A percentile compares a stretch with the other conserved stretches of the same genome.
Evolutionary conservation across 2,329 filamentous ascomycete species (phyloP).

Genomic region (Diaporthe citriasiana): DNA sequence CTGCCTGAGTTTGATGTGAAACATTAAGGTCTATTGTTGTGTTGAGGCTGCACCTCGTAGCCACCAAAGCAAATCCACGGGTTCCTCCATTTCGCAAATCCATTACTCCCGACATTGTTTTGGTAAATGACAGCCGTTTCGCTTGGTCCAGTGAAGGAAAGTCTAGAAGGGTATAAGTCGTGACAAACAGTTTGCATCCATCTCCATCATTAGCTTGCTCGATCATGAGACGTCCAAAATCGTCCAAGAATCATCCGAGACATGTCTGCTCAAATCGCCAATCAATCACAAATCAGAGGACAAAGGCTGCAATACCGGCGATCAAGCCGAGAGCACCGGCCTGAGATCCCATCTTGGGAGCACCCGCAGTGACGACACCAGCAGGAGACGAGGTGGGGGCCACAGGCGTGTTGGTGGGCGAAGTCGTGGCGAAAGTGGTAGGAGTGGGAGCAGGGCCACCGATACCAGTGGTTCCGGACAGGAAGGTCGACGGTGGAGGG

Average conservation of each 20-base stretch:
- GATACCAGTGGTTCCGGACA: slow-evolving; percentile 42
- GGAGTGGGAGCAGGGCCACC: slow-evolving; percentile 21
- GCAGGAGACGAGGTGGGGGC: slow-evolving; percentile 47
- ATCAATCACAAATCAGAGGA: slow-evolving; percentile 50
- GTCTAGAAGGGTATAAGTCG: slow-evolving; percentile 44
- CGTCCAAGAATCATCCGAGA: slow-evolving; percentile 36
- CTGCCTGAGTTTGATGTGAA: neutral
- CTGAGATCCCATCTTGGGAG: slow-evolving; percentile 53
- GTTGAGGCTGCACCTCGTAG: neutral
- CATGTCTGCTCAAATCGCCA: neutral
- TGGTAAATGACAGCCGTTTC: slow-evolving; percentile 38
- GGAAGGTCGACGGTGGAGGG: slow-evolving; percentile 43
- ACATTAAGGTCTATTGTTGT: slow-evolving; percentile 36
- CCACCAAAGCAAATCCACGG: slow-evolving; percentile 33
- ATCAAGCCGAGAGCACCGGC: slow-evolving; percentile 54
- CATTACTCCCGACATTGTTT: slow-evolving; percentile 41
- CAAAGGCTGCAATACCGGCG: slow-evolving; percentile 56
- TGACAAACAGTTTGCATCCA: slow-evolving; percentile 39
- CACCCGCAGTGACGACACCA: slow-evolving; percentile 54
- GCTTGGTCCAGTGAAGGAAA: slow-evolving; percentile 41
- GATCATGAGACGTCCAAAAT: slow-evolving; percentile 43
- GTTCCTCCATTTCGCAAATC: slow-evolving; percentile 35
- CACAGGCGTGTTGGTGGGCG: slow-evolving; percentile 49
- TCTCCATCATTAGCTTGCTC: slow-evolving; percentile 40
- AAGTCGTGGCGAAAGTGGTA: slow-evolving; percentile 24